Evolutionary conservation across 345 rosid genomes (phyloP).

Genomic region (Syzygium grande): DNA sequence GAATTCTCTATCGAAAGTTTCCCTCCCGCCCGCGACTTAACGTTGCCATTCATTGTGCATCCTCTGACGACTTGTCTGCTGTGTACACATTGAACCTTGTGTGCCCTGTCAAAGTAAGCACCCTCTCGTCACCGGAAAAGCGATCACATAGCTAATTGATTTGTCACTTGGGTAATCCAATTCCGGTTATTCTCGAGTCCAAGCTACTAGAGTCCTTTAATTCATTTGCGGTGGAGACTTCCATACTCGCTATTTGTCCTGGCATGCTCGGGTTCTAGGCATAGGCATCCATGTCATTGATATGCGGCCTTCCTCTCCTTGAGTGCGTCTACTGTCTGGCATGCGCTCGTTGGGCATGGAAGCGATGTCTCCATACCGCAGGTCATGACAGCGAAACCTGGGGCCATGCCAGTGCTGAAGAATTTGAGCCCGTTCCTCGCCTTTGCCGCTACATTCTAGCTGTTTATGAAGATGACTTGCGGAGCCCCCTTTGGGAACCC

Average conservation of each 20-base stretch:
- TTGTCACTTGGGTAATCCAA: not conserved
- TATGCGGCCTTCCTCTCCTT: constrained; percentile 82
- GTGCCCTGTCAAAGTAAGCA: not conserved
- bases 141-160: not conserved
- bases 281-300: constrained; percentile 44
- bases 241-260: not conserved
- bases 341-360: constrained; percentile 98
- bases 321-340: constrained; percentile 94
- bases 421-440: constrained; percentile 84
- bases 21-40: not conserved
- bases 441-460: constrained; percentile 85
- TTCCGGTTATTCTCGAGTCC: not conserved
- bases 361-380: constrained; percentile 83
- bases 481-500: constrained; percentile 84
- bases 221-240: not conserved
- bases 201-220: not conserved
- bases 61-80: not conserved
- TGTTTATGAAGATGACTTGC: constrained; percentile 86
- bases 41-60: not conserved
- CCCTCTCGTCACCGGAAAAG: not conserved
- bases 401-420: constrained; percentile 77
- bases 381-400: constrained; percentile 91
- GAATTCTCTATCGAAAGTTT: not conserved
- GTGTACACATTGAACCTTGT: not conserved
- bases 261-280: not conserved